Conservation (phyloP, 2,329 filamentous ascomycete species). For the Colletotrichum sp. region DNA sequence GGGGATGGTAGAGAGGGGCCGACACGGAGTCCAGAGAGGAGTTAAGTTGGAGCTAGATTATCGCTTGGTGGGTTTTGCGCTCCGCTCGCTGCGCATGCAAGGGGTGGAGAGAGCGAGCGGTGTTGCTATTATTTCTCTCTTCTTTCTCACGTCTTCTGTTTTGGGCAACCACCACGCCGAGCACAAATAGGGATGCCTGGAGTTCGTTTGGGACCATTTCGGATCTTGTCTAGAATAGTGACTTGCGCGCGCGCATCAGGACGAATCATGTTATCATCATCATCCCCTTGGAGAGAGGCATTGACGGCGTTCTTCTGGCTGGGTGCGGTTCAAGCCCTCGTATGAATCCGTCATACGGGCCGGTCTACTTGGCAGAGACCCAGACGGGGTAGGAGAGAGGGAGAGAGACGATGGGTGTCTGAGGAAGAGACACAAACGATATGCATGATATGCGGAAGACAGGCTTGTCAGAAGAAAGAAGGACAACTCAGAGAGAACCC, state of each 20-base stretch:
- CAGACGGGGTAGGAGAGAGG: neutral
- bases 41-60: neutral
- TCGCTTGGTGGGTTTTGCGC: neutral
- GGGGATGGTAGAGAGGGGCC: neutral
- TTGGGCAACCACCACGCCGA: neutral
- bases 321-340: neutral
- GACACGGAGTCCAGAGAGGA: neutral
- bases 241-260: neutral
- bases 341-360: neutral
- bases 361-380: neutral
- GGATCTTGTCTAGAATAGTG: neutral
- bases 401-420: neutral
- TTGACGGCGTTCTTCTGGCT: neutral
- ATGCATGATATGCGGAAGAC: neutral
- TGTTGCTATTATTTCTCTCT: neutral
- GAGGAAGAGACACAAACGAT: neutral
- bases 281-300: neutral
- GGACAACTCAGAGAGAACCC: neutral
- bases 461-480: neutral
- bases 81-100: slow-evolving; percentile 4
- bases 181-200: neutral
- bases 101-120: neutral
- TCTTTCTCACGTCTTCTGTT: neutral
- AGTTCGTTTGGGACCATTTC: slow-evolving; percentile 1
- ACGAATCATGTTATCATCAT: slow-evolving; percentile 4